phyloP scores from a whole-genome alignment of 495 filamentous ascomycete genomes.

The Bacidia rubella region DNA sequence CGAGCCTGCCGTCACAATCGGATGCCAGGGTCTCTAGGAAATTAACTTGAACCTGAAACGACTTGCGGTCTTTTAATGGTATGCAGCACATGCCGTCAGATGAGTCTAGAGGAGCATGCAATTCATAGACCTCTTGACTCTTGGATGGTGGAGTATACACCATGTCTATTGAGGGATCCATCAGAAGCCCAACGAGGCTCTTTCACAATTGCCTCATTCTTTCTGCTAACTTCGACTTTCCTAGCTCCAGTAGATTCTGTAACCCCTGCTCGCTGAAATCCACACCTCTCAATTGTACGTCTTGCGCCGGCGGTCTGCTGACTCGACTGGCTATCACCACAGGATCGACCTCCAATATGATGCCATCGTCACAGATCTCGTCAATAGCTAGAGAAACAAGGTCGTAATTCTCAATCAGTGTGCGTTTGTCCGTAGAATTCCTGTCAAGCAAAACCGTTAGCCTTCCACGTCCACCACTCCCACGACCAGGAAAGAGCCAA shows the following conservation, averaged over 20 bases:
- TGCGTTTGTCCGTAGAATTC: slow-evolving; percentile 92
- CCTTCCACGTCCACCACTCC: background rate
- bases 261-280: slow-evolving; percentile 94
- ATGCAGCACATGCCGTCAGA: too few relatives aligned
- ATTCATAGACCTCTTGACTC: too few relatives aligned
- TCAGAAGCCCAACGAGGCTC: too few relatives aligned
- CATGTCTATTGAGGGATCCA: too few relatives aligned
- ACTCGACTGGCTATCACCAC: slow-evolving; percentile 82
- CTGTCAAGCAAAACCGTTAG: slow-evolving; percentile 26
- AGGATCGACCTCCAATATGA: slow-evolving; percentile 93
- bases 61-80: too few relatives aligned
- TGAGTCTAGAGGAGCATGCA: too few relatives aligned
- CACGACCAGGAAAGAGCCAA: background rate
- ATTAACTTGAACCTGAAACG: too few relatives aligned
- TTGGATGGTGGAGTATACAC: too few relatives aligned
- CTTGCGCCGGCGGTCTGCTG: slow-evolving; percentile 80
- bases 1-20: background rate
- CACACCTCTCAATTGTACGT: slow-evolving; percentile 80
- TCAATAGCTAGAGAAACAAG: slow-evolving; percentile 82
- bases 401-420: slow-evolving; percentile 96
- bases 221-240: slow-evolving; percentile 82
- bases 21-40: too few relatives aligned
- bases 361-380: slow-evolving; percentile 91
- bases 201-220: slow-evolving; percentile 61
- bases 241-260: slow-evolving; percentile 89